Evolutionary conservation across 345 rosid species (phyloP).

Genomic region (Tarenaya hassleriana): DNA sequence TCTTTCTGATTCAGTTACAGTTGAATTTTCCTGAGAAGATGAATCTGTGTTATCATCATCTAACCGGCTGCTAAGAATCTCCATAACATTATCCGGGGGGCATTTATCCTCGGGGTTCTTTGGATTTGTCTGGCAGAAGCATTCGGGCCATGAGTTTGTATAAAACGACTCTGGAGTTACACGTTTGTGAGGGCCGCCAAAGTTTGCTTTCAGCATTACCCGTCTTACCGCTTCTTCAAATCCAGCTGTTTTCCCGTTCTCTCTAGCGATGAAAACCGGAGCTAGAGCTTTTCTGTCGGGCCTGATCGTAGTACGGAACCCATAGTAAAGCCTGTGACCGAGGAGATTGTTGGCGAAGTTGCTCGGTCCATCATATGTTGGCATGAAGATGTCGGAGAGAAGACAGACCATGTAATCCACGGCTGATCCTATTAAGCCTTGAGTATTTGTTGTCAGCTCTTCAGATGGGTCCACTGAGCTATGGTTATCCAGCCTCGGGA

Average conservation of each 20-base stretch:
- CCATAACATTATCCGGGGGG: conserved; percentile 76
- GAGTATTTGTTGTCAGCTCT: conserved; percentile 54
- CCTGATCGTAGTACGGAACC: conserved; percentile 89
- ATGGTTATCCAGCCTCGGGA: conserved; percentile 90
- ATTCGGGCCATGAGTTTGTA: conserved; percentile 98
- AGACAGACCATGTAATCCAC: conserved; percentile 99
- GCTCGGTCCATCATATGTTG: conserved; percentile 99
- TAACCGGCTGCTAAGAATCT: conserved; percentile 53
- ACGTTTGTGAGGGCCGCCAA: conserved; percentile 93
- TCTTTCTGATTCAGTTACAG: conserved; percentile 35
- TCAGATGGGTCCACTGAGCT: conserved; percentile 79
- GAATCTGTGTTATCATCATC: conserved; percentile 41
- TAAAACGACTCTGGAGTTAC: conserved; percentile 89
- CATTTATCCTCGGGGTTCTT: conserved; percentile 69
- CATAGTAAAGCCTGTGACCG: conserved; percentile 95
- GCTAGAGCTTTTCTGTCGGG: conserved; percentile 94
- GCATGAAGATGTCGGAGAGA: conserved; percentile 92
- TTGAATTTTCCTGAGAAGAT: conserved; percentile 35
- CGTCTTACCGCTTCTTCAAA: conserved; percentile 80
- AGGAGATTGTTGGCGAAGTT: conserved; percentile 97
- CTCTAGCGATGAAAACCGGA: conserved; percentile 67
- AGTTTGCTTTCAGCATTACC: conserved; percentile 77
- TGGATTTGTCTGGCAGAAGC: conserved; percentile 75
- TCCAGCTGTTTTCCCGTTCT: conserved; percentile 53
- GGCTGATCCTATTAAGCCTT: conserved; percentile 88